Percentiles rank a stretch among this genome's conserved stretches.
Evolutionary conservation across 352 stramenopile genomes (phyloP).

Genomic region (Globisporangium sylvaticum): DNA sequence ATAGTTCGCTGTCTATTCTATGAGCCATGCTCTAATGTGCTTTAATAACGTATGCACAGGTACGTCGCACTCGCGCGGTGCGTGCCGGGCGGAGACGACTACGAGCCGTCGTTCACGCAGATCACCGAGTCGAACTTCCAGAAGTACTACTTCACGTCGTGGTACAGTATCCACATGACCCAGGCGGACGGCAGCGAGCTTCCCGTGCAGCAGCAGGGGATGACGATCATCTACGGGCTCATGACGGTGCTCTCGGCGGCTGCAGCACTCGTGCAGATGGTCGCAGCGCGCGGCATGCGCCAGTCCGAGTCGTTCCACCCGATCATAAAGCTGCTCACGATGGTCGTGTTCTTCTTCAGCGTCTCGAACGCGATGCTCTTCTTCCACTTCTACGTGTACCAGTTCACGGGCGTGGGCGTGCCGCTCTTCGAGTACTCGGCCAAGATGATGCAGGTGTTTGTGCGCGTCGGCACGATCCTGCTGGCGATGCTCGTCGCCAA

Average conservation of each 20-base stretch:
- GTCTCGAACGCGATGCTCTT: conserved; percentile 56
- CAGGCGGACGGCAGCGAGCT: conserved; percentile 61
- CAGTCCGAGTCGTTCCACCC: conserved; percentile 74
- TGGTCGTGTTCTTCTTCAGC: conserved; percentile 62
- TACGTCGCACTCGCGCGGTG: conserved; percentile 71
- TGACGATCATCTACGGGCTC: conserved; percentile 48
- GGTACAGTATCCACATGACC: conserved; percentile 78
- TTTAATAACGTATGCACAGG: conserved; percentile 6
- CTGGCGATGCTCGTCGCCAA: conserved; percentile 75
- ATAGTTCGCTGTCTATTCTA: no score
- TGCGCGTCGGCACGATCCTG: conserved; percentile 64
- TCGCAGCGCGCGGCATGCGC: conserved; percentile 39
- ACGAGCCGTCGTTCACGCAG: conserved; percentile 53
- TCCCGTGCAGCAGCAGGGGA: conserved; percentile 57
- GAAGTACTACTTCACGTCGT: conserved; percentile 77
- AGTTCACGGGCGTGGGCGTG: conserved; percentile 64
- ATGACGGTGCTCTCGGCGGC: conserved; percentile 39
- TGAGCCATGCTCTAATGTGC: background rate
- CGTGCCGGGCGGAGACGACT: conserved; percentile 56
- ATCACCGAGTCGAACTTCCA: conserved; percentile 69
- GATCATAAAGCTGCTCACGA: conserved; percentile 69
- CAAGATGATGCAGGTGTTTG: conserved; percentile 66
- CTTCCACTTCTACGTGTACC: conserved; percentile 53
- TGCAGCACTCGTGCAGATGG: conserved; percentile 32
- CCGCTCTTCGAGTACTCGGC: conserved; percentile 66